phyloP scores from a whole-genome alignment of 2,329 filamentous ascomycete species.

The Arthrocladium fulminans region DNA sequence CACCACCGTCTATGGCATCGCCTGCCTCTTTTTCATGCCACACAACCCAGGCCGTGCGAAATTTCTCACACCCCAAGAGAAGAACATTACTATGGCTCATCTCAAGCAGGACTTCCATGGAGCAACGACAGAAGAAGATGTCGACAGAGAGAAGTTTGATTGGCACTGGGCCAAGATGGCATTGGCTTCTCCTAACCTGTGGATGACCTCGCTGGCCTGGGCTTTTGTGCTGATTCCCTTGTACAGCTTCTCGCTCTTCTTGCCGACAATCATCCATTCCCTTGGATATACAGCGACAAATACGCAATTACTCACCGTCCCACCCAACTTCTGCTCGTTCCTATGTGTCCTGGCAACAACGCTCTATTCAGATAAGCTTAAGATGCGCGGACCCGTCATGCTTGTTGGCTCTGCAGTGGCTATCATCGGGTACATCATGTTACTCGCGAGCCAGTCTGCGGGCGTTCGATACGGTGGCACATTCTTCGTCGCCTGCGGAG shows the following conservation, averaged over 20 bases:
- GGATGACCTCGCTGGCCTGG: constrained; percentile 22
- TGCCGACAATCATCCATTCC: constrained; percentile 25
- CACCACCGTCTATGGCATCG: constrained; percentile 45
- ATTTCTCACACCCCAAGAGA: constrained; percentile 52
- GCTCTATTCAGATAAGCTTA: constrained; percentile 28
- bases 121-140: constrained; percentile 7
- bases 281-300: constrained; percentile 24
- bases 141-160: constrained; percentile 15
- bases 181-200: constrained; percentile 26
- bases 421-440: constrained; percentile 31
- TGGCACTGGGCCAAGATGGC: constrained; percentile 35
- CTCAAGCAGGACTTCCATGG: constrained; percentile 10
- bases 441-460: constrained; percentile 26
- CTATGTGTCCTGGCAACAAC: constrained; percentile 28
- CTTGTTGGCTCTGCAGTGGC: constrained; percentile 26
- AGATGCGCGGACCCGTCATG: constrained; percentile 28
- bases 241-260: constrained; percentile 27
- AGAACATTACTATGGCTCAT: constrained; percentile 41
- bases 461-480: constrained; percentile 31
- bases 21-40: constrained; percentile 48
- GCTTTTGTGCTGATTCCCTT: constrained; percentile 23
- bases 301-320: constrained; percentile 22
- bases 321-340: constrained; percentile 14
- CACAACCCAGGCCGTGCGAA: constrained; percentile 44
- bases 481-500: constrained; percentile 28